A percentile compares a stretch with the other conserved stretches of the same genome.
phyloP scores from a whole-genome alignment of 768 basidiomycete species.

The Roridomyces roridus region DNA sequence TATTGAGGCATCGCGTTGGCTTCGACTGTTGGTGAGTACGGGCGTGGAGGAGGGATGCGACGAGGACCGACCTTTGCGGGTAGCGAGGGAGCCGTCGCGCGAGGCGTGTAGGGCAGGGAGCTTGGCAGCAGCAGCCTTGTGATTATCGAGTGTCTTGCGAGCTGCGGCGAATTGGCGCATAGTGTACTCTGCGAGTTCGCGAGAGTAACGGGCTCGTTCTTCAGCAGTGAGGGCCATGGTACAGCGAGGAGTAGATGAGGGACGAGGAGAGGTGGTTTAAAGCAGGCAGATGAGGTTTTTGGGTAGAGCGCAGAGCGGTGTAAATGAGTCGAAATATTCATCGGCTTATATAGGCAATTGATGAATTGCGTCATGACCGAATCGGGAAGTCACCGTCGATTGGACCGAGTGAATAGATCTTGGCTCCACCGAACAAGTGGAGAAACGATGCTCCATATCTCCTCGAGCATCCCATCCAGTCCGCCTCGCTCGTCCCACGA shows the following conservation, averaged over 20 bases:
- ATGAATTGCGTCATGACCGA: constrained; percentile 12
- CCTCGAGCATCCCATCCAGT: constrained; percentile 68
- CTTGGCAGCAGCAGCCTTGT: constrained; percentile 42
- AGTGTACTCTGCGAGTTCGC: constrained; percentile 55
- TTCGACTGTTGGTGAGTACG: neutral
- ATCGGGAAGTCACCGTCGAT: neutral
- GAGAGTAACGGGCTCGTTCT: constrained; percentile 47
- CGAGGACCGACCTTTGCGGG: constrained; percentile 13
- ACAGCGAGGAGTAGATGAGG: constrained; percentile 17
- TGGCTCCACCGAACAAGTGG: constrained; percentile 44
- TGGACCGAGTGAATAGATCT: constrained; percentile 34
- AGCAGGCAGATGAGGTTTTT: neutral
- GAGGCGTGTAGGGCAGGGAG: constrained; percentile 42
- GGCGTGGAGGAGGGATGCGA: neutral
- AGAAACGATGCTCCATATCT: constrained; percentile 55
- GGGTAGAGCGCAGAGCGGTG: neutral
- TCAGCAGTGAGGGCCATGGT: constrained; percentile 34
- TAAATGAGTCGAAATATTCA: neutral
- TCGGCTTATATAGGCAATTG: neutral
- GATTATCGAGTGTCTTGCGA: constrained; percentile 28
- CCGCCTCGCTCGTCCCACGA: constrained; percentile 70
- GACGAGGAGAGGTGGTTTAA: neutral
- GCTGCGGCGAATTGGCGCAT: constrained; percentile 51
- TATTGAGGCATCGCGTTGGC: too few species aligned
- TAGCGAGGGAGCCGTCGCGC: constrained; percentile 23